phyloP scores from a whole-genome alignment of 1,284 basidiomycete species.

The Ceratobasidium sp. region DNA sequence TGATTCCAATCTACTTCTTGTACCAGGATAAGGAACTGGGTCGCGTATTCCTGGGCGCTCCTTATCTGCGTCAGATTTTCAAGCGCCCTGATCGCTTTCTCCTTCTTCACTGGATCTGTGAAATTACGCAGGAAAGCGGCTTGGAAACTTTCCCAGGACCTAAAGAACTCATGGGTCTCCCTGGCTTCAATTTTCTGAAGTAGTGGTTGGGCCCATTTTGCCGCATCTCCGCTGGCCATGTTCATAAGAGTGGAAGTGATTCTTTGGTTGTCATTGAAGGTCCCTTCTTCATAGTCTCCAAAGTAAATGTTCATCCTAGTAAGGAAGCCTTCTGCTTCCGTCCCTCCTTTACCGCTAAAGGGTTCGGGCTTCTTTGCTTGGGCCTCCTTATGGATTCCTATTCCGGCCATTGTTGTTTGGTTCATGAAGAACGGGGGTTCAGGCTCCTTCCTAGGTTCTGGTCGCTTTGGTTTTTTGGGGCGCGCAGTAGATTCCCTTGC shows the following conservation, averaged over 20 bases:
- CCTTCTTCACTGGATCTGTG: neutral
- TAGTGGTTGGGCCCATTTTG: neutral
- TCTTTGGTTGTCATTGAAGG: neutral
- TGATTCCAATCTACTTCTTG: slow-evolving; percentile 18
- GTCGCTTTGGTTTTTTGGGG: neutral
- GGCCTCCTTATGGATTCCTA: neutral
- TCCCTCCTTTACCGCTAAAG: slow-evolving; percentile 1
- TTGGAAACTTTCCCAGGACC: neutral
- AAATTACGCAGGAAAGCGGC: neutral
- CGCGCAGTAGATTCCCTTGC: too few species aligned
- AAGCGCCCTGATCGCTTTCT: neutral
- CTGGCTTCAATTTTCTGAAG: neutral
- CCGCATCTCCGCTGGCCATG: neutral
- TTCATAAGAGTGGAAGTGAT: neutral
- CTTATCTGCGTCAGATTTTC: neutral
- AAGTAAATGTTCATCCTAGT: slow-evolving; percentile 4
- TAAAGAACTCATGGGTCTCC: neutral
- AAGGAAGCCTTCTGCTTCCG: neutral
- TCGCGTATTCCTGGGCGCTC: neutral
- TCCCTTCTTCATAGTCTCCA: neutral
- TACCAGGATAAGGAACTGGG: neutral
- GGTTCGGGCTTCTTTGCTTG: neutral
- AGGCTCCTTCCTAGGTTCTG: neutral
- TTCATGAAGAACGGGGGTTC: neutral
- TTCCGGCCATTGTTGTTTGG: neutral